Base-by-base conservation (phyloP, 176 grass and related monocot species). In the Zizania latifolia region DNA sequence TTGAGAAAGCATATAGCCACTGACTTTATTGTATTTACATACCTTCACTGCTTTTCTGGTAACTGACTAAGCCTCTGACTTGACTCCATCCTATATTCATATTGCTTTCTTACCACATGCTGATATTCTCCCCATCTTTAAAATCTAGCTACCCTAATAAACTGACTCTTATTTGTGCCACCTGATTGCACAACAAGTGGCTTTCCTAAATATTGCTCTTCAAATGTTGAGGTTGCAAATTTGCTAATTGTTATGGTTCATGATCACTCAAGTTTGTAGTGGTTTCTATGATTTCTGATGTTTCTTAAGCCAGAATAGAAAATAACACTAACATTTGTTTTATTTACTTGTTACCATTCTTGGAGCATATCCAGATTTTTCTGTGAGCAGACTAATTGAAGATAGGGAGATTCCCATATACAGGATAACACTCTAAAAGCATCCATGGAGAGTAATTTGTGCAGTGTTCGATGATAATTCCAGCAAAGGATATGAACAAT, bases 1-100 rank as follows among this genome's bases (percentile, higher is more conserved):
- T 28, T 10, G 4, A 73, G 61, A 72, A 45, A 67, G 26, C 70
- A 50, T 51, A 59, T 0, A 50, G 2, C 12, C 26, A 23, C 23
- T 80, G 36, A 85, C 67, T 29, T 74, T 38, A 31, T 66, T 79
- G 64, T 70, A 36, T 56, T 65, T 80, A 46, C 24, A 37, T 66
- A 39, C 23, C 27, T 57, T 45, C 46, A 14, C 4, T 84, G 37
- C 2, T 76, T 6, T 33, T 71, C 45, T 51, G 2, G 19, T 51
- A 51, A 51, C 19, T n/a, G 6, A 21, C 48, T 21, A 51, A 51
- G 48, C 19, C 7, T 48, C 45, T 51, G 19, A 51, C 19, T 51
- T 4, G 1, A 17, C 19, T 51, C 19, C 48, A 51, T 51, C 48
- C 48, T 51, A 51, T 15, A 16, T 45, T 45, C 41, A 11, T 45